Base-by-base conservation (phyloP, 2,329 filamentous ascomycete species). In the Lachnellula suecica region DNA sequence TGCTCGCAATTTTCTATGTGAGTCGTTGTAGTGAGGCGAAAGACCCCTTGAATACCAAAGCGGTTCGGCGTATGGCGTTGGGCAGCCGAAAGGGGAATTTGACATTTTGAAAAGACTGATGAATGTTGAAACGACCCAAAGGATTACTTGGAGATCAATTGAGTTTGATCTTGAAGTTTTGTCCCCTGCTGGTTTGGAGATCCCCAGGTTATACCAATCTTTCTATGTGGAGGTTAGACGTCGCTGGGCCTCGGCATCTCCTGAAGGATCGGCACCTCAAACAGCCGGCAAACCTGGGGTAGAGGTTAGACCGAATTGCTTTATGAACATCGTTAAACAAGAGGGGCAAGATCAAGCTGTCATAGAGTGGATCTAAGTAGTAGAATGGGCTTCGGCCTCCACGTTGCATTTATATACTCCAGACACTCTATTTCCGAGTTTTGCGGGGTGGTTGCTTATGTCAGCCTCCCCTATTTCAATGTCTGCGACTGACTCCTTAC, bases 1-100 rank as follows among this genome's bases (percentile, higher is more conserved):
- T 34, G 79, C 72, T 47, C 82, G 81, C 2, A 88, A 73, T n/a
- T 68, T 70, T 27, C 77, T 76, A 63, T 88, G 85, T 2, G 79
- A 79, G 13, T 78, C 73, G 24, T 77, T 84, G 72, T 88, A 88
- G 69, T 87, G 86, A 0, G 83, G 81, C 31, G 66, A 62, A 4
- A 61, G 48, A 34, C 66, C 58, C 15, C 66, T 48, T 1, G 65
- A 66, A 37, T 66, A 67, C 66, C 66, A 68, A 11, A 68, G 56
- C 2, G 66, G 66, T 44, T 68, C 66, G 2, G 65, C 63, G 41
- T 65, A 68, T 15, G 65, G 66, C 13, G 52, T 60, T 15, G 58
- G 52, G 44, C 52, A 57, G n/a, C 65, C 64, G 41, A 68, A 67
- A 7, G 59, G 27, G 35, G 35, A n/a, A n/a, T 38, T 38, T 7